These are phyloP conservation scores for Leccinum olivaceoglutinosum DNA, from an alignment of 1,284 basidiomycete species.

Conservation along the genomic window DNA sequence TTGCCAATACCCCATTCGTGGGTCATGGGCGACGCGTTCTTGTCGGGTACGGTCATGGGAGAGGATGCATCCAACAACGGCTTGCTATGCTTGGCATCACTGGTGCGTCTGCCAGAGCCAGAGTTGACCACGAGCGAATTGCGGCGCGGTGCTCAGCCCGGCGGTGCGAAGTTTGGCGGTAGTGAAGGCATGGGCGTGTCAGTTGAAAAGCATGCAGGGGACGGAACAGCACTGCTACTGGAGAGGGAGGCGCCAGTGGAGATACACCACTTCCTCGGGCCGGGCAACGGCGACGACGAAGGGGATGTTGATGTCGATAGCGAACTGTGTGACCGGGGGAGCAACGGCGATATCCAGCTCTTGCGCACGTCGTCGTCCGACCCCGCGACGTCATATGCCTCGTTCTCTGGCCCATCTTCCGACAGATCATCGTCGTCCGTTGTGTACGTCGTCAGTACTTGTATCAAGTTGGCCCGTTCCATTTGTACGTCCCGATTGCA, in stretches of 20 bases:
- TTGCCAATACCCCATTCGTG: too few species aligned
- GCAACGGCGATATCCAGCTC: constrained; percentile 11
- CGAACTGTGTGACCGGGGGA: neutral
- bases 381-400: constrained; percentile 14
- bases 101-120: constrained; percentile 14
- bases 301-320: neutral
- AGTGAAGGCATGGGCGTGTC: constrained; percentile 23
- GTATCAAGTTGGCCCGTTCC: constrained; percentile 10
- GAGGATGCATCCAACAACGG: neutral
- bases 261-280: constrained; percentile 26
- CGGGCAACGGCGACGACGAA: constrained; percentile 1
- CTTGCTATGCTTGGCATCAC: constrained; percentile 5
- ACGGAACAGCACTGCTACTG: neutral
- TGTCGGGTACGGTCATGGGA: too few species aligned
- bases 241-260: constrained; percentile 25
- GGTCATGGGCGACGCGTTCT: too few species aligned
- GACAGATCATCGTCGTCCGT: constrained; percentile 28
- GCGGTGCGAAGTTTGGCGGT: constrained; percentile 15
- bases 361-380: constrained; percentile 12
- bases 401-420: constrained; percentile 21
- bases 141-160: constrained; percentile 13
- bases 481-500: constrained; percentile 4
- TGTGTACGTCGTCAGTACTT: constrained; percentile 23
- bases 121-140: constrained; percentile 27
- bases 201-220: constrained; percentile 4